Percentiles rank a stretch among this genome's conserved stretches.
phyloP scores from a whole-genome alignment of 2,329 filamentous ascomycete genomes.

The Fusarium siculi region DNA sequence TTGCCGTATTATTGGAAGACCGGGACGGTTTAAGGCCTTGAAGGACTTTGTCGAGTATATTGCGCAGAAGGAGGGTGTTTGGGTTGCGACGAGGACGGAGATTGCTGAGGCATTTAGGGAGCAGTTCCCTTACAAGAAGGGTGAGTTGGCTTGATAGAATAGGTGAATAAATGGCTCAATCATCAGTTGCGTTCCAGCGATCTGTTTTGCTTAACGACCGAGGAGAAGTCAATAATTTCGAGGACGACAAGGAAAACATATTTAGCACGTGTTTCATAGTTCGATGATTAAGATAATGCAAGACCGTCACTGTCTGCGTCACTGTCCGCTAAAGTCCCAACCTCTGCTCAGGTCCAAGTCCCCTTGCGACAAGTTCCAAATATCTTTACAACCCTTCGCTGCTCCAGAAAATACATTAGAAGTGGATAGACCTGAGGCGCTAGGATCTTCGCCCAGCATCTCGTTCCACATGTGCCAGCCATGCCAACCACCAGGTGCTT shows the following conservation, averaged over 20 bases:
- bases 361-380: neutral
- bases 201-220: accelerated
- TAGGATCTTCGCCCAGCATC: neutral
- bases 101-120: neutral
- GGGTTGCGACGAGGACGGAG: conserved; percentile 1
- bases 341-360: neutral
- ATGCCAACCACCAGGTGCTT: neutral
- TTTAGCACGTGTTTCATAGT: too few relatives aligned
- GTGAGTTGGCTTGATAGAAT: neutral
- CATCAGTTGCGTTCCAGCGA: accelerated
- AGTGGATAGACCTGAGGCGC: neutral
- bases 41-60: conserved; percentile 12
- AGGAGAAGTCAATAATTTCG: neutral
- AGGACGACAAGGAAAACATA: too few relatives aligned
- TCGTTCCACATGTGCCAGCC: neutral
- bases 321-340: neutral
- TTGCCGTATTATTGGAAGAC: conserved; percentile 8
- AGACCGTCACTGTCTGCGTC: neutral
- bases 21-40: neutral
- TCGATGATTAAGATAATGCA: neutral
- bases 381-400: neutral
- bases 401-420: neutral
- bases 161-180: accelerated
- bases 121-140: neutral
- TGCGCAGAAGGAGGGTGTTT: neutral